Conservation (phyloP, 2,329 filamentous ascomycete genomes). For the Claviceps spartinae region DNA sequence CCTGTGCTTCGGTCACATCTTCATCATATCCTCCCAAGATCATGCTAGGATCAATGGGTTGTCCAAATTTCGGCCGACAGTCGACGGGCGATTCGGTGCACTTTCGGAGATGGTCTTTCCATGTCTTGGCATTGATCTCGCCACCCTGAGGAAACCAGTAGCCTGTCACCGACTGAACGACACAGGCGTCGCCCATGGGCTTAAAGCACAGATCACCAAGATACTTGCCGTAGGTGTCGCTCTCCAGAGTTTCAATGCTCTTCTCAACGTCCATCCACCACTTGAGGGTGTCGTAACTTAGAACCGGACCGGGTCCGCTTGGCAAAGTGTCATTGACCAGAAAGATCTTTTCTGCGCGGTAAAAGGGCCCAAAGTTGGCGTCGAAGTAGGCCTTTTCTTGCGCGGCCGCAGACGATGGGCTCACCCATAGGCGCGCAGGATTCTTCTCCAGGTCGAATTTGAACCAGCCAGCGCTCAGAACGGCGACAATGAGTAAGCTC, state of each 20-base stretch:
- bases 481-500: constrained; percentile 59
- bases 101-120: constrained; percentile 56
- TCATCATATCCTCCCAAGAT: constrained; percentile 69
- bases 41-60: constrained; percentile 75
- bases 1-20: constrained; percentile 58
- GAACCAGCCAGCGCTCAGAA: constrained; percentile 80
- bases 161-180: constrained; percentile 81
- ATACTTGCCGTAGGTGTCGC: constrained; percentile 50
- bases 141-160: constrained; percentile 59
- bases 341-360: constrained; percentile 85
- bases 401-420: constrained; percentile 78
- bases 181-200: constrained; percentile 76
- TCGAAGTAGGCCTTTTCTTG: constrained; percentile 94
- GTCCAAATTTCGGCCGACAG: constrained; percentile 79
- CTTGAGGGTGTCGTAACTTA: constrained; percentile 73
- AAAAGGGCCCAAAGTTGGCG: constrained; percentile 85
- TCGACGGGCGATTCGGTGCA: constrained; percentile 71
- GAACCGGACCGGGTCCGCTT: constrained; percentile 55
- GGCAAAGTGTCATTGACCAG: constrained; percentile 71
- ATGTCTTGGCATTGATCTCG: constrained; percentile 31
- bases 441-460: constrained; percentile 82
- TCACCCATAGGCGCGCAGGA: constrained; percentile 91
- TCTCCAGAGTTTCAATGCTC: constrained; percentile 59
- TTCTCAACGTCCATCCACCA: constrained; percentile 94
- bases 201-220: constrained; percentile 88